Evolutionary conservation across 129 eudicot genomes (phyloP).

Genomic region (Flaveria bidentis): DNA sequence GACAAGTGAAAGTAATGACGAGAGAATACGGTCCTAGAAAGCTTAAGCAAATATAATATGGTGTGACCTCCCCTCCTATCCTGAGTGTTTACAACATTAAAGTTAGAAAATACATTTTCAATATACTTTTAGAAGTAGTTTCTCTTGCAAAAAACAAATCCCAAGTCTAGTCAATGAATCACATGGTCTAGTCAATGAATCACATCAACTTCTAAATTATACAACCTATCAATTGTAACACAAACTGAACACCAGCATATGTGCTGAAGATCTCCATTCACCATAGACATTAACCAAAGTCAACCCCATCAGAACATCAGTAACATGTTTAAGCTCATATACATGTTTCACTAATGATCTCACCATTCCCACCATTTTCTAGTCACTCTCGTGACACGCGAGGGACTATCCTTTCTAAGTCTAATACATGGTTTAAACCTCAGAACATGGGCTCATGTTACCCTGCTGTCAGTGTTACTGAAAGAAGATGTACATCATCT

Average conservation of each 20-base stretch:
- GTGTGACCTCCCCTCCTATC: no score
- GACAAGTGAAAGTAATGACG: no score
- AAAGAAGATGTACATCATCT: not conserved
- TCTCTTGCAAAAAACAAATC: no score
- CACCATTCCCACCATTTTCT: no score
- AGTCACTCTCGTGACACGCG: no score
- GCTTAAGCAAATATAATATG: no score
- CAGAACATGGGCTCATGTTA: not conserved
- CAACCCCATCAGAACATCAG: slow-evolving; percentile 11
- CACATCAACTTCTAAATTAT: not conserved
- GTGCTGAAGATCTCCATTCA: slow-evolving; percentile 2
- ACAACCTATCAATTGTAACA: not conserved
- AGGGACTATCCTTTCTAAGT: not conserved
- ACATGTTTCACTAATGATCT: no score
- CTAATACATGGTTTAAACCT: slow-evolving; percentile 2
- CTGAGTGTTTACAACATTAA: no score
- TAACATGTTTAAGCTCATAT: not conserved
- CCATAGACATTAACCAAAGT: slow-evolving; percentile 2
- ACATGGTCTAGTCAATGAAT: not conserved
- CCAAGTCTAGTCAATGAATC: no score
- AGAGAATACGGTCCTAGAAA: no score
- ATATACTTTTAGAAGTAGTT: no score
- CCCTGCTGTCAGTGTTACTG: not conserved
- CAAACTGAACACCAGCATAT: not conserved
- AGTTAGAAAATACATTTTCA: no score